Base-by-base conservation (phyloP, 2,329 filamentous ascomycete genomes). In the Cadophora luteo-olivacea region DNA sequence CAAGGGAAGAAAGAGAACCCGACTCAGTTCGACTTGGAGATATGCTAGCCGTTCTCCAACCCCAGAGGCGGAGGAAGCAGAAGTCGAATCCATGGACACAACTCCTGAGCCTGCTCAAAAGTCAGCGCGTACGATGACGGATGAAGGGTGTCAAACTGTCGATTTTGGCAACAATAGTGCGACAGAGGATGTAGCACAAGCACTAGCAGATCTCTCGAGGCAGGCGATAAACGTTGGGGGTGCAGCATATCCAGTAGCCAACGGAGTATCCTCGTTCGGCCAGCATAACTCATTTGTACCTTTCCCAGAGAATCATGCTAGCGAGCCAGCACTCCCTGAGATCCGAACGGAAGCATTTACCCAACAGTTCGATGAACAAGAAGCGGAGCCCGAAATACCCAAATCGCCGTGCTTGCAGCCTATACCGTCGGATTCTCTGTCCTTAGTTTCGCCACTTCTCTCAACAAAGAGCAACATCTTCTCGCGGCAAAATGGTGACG, bases 31-130 rank as follows among this genome's bases (percentile, higher is more conserved):
- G 83, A 87, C 63, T 33, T 97, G 95, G 95, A 89, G 86, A 70
- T 91, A 94, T 75, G 84, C 85, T 25, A 91, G 90, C 75, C 86
- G 88, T 66, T 91, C 92, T 0, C 89, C 88, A 8, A 94, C 90
- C 64, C 92, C 92, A 2, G 86, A 91, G 66, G 55, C 52, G 11
- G 74, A 75, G 45, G 70, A 68, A 41, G 64, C 68, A 24, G 68
- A 70, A 65, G 64, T 61, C 33, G 51, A 69, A 49, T 36, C 61
- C 29, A 16, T 54, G 5, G 63, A 65, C 25, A 67, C 62, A 19
- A 45, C 70, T 8, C 68, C 66, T 24, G 70, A 75, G n/a, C 62
- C 72, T 38, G 65, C 70, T 19, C 66, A 64, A 66, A 66, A 67
- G 25, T 41, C 63, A 61, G 73, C 68, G 52, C 76, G 75, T 16